Conservation (phyloP, 176 grass and related monocot genomes). For the Musa troglodytarum region DNA sequence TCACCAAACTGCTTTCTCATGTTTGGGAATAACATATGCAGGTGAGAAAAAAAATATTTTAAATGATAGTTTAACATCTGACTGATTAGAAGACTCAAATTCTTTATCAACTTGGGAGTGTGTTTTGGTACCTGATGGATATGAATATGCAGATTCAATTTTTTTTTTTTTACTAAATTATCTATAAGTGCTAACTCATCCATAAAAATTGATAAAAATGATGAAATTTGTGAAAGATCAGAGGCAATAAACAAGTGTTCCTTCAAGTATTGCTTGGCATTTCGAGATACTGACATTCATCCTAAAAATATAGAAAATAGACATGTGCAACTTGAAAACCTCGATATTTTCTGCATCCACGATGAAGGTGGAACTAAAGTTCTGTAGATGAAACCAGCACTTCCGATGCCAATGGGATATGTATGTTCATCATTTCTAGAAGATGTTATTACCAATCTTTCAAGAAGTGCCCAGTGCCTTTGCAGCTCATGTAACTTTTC, state of each 20-base stretch:
- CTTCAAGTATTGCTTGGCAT: constrained; percentile 77
- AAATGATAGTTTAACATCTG: constrained; percentile 25
- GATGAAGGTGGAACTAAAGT: constrained; percentile 70
- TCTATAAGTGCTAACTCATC: constrained; percentile 68
- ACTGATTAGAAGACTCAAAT: neutral
- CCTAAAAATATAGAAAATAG: constrained; percentile 69
- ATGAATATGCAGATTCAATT: constrained; percentile 20
- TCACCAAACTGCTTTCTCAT: constrained; percentile 53
- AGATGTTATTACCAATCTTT: constrained; percentile 71
- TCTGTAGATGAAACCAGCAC: constrained; percentile 57
- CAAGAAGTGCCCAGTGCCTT: constrained; percentile 66
- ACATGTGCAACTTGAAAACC: constrained; percentile 44
- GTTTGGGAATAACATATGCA: constrained; percentile 82
- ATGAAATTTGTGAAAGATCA: constrained; percentile 82
- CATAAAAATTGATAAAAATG: constrained; percentile 67
- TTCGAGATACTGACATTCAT: constrained; percentile 79
- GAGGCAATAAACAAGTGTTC: constrained; percentile 65
- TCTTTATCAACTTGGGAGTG: no score
- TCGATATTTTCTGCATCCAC: constrained; percentile 76
- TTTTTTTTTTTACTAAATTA: constrained; percentile 38
- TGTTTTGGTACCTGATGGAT: neutral
- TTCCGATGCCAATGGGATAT: constrained; percentile 36
- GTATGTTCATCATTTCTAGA: constrained; percentile 51
- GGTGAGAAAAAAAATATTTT: constrained; percentile 48
- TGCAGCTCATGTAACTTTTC: constrained; percentile 56